These are phyloP conservation scores for Grosmannia penicillata DNA, from an alignment of 2,329 filamentous ascomycete genomes.

Conservation along the genomic window DNA sequence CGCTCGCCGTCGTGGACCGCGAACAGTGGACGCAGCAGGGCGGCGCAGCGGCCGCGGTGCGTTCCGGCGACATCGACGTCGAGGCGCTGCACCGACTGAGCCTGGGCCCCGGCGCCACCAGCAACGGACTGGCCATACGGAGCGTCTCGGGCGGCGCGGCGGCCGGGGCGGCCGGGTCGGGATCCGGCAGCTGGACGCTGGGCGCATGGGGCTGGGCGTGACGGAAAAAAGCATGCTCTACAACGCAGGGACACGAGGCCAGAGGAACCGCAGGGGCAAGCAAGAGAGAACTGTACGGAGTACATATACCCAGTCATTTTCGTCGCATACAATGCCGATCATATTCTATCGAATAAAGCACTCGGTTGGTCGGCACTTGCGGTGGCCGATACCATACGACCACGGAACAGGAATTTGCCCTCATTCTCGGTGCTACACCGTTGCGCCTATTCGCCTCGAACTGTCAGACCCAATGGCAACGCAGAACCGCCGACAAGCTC, in stretches of 20 bases:
- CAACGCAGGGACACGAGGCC: not conserved
- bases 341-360: no score
- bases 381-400: no score
- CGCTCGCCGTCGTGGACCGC: constrained; percentile 54
- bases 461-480: no score
- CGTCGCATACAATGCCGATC: no score
- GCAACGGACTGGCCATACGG: constrained; percentile 15
- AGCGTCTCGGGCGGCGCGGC: constrained; percentile 4
- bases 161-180: constrained; percentile 6
- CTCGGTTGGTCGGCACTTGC: no score
- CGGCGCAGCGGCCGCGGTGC: constrained; percentile 40
- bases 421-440: no score
- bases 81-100: constrained; percentile 47
- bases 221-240: not conserved
- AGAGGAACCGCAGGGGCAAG: no score
- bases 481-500: no score
- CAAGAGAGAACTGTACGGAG: no score
- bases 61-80: constrained; percentile 42
- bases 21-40: constrained; percentile 60
- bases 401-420: no score
- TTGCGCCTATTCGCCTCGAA: no score
- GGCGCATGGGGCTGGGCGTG: constrained; percentile 42
- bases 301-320: no score
- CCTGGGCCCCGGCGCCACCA: constrained; percentile 33
- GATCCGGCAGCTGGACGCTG: constrained; percentile 42